phyloP scores from a whole-genome alignment of 2,329 filamentous ascomycete genomes.

The Coniella vitis region DNA sequence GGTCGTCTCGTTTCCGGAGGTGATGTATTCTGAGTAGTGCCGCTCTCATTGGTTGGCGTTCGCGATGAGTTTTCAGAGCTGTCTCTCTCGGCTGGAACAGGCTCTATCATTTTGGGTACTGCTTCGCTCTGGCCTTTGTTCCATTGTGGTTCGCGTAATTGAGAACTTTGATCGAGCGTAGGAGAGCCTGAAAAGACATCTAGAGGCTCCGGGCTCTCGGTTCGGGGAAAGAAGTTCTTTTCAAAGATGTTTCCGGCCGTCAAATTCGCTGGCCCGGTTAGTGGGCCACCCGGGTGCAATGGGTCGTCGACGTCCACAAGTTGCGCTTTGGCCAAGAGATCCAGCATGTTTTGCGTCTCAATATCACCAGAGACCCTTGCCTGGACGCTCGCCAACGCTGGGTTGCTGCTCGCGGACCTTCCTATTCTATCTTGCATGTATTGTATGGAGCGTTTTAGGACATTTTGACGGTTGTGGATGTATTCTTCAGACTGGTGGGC shows the following conservation, averaged over 20 bases:
- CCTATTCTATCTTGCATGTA: conserved; percentile 92
- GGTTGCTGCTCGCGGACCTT: conserved; percentile 64
- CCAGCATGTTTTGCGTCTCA: conserved; percentile 85
- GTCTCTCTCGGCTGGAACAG: conserved; percentile 17
- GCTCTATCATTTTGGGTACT: background rate
- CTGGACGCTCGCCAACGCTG: conserved; percentile 75
- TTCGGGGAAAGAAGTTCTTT: conserved; percentile 60
- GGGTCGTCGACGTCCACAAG: conserved; percentile 60
- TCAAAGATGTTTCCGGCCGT: conserved; percentile 80
- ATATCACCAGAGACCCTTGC: conserved; percentile 75
- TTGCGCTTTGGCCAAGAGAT: conserved; percentile 75
- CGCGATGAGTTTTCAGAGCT: conserved; percentile 45
- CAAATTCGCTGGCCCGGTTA: conserved; percentile 73
- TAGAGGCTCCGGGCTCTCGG: conserved; percentile 43
- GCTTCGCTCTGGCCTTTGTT: background rate
- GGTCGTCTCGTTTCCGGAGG: conserved; percentile 52
- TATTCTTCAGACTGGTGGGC: conserved; percentile 91
- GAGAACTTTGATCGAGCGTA: conserved; percentile 19
- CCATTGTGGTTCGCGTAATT: conserved; percentile 5
- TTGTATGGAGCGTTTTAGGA: conserved; percentile 87
- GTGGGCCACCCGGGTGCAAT: conserved; percentile 47
- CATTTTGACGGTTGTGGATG: conserved; percentile 84
- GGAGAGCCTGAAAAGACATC: conserved; percentile 30
- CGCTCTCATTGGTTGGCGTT: conserved; percentile 50
- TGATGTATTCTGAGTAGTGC: conserved; percentile 43